Percentiles rank a stretch among this genome's conserved stretches.
Conservation (phyloP, 176 grass and related monocot species). For the Cenchrus purpureus region DNA sequence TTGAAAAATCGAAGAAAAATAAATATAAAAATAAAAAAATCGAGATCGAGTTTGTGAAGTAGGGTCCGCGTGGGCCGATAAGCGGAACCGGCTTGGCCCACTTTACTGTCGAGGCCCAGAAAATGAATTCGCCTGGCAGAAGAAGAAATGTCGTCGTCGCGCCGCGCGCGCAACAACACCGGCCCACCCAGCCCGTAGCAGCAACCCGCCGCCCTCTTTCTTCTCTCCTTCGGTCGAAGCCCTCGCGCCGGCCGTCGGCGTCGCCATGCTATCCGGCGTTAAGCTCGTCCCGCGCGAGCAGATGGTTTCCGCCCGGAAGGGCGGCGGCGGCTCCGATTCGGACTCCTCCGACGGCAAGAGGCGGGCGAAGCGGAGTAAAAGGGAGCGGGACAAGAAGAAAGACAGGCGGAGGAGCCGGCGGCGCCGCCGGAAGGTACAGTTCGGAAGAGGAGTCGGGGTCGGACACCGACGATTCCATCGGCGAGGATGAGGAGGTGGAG, state of each 20-base stretch:
- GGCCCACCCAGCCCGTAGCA: too few species aligned
- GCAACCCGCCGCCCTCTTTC: too few species aligned
- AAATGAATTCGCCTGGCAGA: too few species aligned
- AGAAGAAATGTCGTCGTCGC: too few species aligned
- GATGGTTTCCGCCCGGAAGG: slow-evolving; percentile 37
- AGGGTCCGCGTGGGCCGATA: too few species aligned
- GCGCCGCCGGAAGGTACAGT: slow-evolving; percentile 15
- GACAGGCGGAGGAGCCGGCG: slow-evolving; percentile 20
- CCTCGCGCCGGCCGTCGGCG: not conserved
- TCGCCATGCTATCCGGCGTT: slow-evolving; percentile 56
- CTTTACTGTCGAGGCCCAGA: too few species aligned
- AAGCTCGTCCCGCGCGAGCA: slow-evolving; percentile 59
- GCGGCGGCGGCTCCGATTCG: slow-evolving; percentile 46
- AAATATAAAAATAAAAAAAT: too few species aligned
- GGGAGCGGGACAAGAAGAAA: slow-evolving; percentile 40
- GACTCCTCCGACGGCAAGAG: slow-evolving; percentile 40
- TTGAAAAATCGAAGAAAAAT: too few species aligned
- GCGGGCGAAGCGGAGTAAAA: slow-evolving; percentile 31
- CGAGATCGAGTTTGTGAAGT: too few species aligned
- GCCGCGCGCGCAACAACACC: too few species aligned
- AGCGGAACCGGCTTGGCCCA: too few species aligned
- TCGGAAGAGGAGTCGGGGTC: slow-evolving; percentile 32
- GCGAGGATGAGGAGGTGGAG: slow-evolving; percentile 43
- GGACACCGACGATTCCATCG: slow-evolving; percentile 34
- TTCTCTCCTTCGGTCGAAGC: not conserved